Base-by-base conservation (phyloP, 805 yeast genomes). In the Kluyveromyces wickerhamii region DNA sequence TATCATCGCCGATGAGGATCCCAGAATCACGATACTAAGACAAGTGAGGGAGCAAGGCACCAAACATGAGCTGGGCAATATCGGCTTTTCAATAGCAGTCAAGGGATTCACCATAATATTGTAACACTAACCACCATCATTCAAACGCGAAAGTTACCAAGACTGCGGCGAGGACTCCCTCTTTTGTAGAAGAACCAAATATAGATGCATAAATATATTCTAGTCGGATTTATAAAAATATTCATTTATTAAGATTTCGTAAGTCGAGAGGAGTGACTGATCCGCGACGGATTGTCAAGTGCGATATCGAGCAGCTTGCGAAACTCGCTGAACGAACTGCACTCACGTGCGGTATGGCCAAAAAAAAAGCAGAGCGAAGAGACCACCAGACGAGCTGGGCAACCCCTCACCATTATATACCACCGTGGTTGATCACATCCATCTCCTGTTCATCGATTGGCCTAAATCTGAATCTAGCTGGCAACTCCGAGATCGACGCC, bases 361-460 rank as follows among this genome's bases (percentile, higher is more conserved):
- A n/a, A n/a, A n/a, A n/a, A n/a, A n/a, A n/a, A 15, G 19, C 10
- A 7, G 16, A 29, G 32, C n/a, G n/a, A 29, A 16, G 4, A 11
- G 14, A 21, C 8, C 5, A 15, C 34, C 73, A 60, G 28, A 69
- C 50, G 24, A n/a, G n/a, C n/a, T n/a, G n/a, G n/a, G n/a, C n/a
- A n/a, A n/a, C n/a, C n/a, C n/a, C n/a, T n/a, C n/a, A n/a, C 69
- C 33, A 47, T 12, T 32, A 32, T 22, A 95, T 95, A 47, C 96
- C 96, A 37, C 97, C 98, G 35, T 72, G 68, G 47, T 77, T 72
- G 47, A 89, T 74, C 44, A 74, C 71, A 8, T 83, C 95, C 18
- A 81, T 75, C 60, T 89, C 98, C 11, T 47, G 36, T 13, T 74
- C 83, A 27, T 74, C 78, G 17, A 84, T 67, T 0, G 67, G 62